Evolutionary conservation across 257 asterid species (phyloP).

Genomic region (Salvia splendens): DNA sequence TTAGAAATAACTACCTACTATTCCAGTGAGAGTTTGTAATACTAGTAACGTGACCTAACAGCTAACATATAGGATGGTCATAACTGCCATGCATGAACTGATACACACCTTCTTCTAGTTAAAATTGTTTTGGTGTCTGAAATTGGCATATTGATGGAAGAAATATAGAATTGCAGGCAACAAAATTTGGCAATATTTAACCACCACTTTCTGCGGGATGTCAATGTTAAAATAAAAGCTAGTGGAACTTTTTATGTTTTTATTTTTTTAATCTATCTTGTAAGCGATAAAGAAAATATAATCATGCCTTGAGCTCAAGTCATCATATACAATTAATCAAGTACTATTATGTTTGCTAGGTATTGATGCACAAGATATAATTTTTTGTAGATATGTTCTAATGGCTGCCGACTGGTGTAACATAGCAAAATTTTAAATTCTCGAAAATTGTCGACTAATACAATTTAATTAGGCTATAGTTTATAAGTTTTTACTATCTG

Average conservation of each 20-base stretch:
- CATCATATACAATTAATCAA: too few relatives aligned
- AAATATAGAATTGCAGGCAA: slow-evolving; percentile 15
- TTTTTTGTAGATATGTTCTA: too few relatives aligned
- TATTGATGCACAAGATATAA: too few relatives aligned
- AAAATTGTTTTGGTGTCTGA: not conserved
- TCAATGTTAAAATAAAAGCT: not conserved
- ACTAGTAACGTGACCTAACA: not conserved
- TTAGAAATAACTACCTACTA: not conserved
- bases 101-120: not conserved
- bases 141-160: slow-evolving; percentile 21
- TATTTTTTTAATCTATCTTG: not conserved
- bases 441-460: too few relatives aligned
- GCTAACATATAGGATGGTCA: not conserved
- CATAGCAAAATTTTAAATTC: too few relatives aligned
- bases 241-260: not conserved
- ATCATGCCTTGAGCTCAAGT: too few relatives aligned
- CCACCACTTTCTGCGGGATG: not conserved
- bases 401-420: too few relatives aligned
- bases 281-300: too few relatives aligned
- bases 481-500: too few relatives aligned
- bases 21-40: not conserved
- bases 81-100: not conserved
- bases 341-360: too few relatives aligned
- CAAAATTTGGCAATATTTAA: slow-evolving; percentile 20
- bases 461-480: too few relatives aligned